Evolutionary conservation across 2,329 filamentous ascomycete genomes (phyloP).

Genomic region (Colletotrichum sp.): DNA sequence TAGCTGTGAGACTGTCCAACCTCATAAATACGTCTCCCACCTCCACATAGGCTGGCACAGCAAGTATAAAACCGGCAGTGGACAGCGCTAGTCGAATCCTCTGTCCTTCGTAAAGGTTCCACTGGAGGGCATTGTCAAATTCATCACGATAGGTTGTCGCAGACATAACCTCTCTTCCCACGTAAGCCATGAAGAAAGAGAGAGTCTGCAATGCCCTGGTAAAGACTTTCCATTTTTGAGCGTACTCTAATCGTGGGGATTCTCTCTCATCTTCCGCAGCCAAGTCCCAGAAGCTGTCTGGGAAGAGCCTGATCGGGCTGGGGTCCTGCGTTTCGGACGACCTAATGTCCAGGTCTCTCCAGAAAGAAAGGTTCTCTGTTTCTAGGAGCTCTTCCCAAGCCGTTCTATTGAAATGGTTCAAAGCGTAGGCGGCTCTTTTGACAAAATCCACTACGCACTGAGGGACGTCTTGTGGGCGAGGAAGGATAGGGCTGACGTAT

Average conservation of each 20-base stretch:
- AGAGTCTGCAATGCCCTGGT: neutral
- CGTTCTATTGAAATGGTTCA: too few species aligned
- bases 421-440: neutral
- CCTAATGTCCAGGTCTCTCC: neutral
- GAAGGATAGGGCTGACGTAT: neutral
- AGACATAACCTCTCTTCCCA: neutral
- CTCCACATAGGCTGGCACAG: neutral
- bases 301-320: neutral
- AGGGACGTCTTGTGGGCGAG: neutral
- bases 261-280: neutral
- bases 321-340: neutral
- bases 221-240: accelerated
- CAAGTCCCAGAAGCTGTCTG: neutral
- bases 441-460: neutral
- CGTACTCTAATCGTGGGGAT: too few species aligned
- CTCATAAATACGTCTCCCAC: neutral
- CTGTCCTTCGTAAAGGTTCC: neutral
- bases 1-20: too few species aligned
- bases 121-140: accelerated
- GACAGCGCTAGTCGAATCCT: neutral
- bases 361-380: neutral
- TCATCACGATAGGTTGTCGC: neutral
- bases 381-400: neutral
- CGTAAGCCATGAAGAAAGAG: neutral
- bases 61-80: neutral